Conservation (phyloP, 1,139 yeast genomes). For the Zygoascus hellenicus region DNA sequence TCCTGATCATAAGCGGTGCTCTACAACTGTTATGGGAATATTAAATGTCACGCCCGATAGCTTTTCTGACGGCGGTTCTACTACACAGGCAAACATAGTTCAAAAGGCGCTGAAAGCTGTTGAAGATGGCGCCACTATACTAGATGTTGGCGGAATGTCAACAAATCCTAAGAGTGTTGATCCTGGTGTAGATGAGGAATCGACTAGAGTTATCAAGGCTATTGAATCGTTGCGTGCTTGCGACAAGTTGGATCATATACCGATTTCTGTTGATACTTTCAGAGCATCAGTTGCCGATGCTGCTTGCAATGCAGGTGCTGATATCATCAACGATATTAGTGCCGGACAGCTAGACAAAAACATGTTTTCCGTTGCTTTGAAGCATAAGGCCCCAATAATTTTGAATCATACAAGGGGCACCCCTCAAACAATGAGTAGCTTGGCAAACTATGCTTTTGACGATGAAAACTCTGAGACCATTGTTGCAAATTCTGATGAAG, state of each 20-base stretch:
- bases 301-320: conserved; percentile 73
- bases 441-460: conserved; percentile 50
- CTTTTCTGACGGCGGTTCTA: conserved; percentile 80
- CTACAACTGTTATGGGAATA: conserved; percentile 66
- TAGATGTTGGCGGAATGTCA: conserved; percentile 92
- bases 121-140: conserved; percentile 54
- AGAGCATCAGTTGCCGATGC: conserved; percentile 67
- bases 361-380: conserved; percentile 64
- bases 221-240: conserved; percentile 52
- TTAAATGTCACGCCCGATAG: conserved; percentile 91
- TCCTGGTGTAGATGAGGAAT: conserved; percentile 54
- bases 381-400: conserved; percentile 63
- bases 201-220: conserved; percentile 63
- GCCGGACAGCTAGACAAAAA: conserved; percentile 67
- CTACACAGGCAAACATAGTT: conserved; percentile 39
- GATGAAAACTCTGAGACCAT: conserved; percentile 14
- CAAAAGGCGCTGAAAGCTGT: conserved; percentile 42
- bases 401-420: conserved; percentile 84
- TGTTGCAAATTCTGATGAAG: conserved; percentile 34
- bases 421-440: conserved; percentile 61
- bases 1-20: conserved; percentile 20
- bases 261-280: conserved; percentile 81
- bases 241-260: conserved; percentile 39
- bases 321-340: conserved; percentile 85
- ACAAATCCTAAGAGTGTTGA: conserved; percentile 77